phyloP scores from a whole-genome alignment of 768 basidiomycete genomes.

The Lactarius psammicola region DNA sequence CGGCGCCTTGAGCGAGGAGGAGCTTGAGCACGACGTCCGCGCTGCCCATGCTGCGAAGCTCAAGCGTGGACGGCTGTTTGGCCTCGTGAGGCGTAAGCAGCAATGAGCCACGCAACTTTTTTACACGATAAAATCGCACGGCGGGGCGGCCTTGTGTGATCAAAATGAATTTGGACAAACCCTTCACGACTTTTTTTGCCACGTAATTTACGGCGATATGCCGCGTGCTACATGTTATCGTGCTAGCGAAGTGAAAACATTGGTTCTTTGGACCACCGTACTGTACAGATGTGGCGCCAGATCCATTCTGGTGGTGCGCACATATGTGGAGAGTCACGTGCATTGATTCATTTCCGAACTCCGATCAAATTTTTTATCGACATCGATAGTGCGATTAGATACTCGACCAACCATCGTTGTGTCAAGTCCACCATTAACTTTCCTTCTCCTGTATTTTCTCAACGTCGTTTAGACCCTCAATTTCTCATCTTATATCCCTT shows the following conservation, averaged over 20 bases:
- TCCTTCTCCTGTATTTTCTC: not conserved
- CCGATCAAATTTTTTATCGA: slow-evolving; percentile 3
- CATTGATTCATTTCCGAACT: not conserved
- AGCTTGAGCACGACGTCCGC: slow-evolving; percentile 71
- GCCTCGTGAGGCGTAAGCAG: slow-evolving; percentile 31
- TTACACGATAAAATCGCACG: too few species aligned
- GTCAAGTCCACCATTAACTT: not conserved
- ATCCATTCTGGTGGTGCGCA: too few species aligned
- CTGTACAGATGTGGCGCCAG: too few species aligned
- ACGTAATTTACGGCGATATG: too few species aligned
- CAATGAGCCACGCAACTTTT: not conserved
- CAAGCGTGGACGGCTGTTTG: slow-evolving; percentile 48
- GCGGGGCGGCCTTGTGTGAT: too few species aligned
- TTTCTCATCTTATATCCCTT: not conserved
- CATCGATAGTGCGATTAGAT: slow-evolving; percentile 1
- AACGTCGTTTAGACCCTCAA: not conserved
- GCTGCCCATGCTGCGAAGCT: slow-evolving; percentile 57
- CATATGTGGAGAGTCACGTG: too few species aligned
- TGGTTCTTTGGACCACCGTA: too few species aligned
- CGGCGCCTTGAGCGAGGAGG: slow-evolving; percentile 70
- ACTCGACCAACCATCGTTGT: too few species aligned
- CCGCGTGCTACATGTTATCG: too few species aligned
- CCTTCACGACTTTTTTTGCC: too few species aligned
- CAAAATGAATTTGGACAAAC: too few species aligned
- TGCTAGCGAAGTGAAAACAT: too few species aligned